A percentile compares a stretch with the other conserved stretches of the same genome.
Evolutionary conservation across 345 rosid species (phyloP).

Genomic region (Lepidium didymum): DNA sequence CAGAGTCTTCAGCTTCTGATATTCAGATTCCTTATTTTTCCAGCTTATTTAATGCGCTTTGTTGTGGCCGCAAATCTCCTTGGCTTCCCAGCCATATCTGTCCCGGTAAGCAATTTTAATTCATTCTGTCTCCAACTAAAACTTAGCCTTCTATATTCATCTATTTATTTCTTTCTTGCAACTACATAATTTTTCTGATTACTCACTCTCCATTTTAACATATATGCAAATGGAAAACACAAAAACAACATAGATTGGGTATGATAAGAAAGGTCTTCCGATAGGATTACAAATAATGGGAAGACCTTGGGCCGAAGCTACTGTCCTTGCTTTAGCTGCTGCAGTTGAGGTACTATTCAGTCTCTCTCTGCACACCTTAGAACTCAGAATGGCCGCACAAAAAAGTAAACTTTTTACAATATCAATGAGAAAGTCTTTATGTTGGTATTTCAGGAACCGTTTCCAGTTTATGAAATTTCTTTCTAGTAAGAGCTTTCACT

Average conservation of each 20-base stretch:
- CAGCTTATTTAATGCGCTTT: conserved; percentile 77
- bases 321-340: conserved; percentile 57
- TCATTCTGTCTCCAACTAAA: neutral
- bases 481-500: neutral
- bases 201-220: neutral
- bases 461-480: neutral
- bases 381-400: neutral
- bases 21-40: neutral
- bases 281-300: conserved; percentile 78
- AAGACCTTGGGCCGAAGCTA: conserved; percentile 84
- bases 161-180: neutral
- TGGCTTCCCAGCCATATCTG: conserved; percentile 76
- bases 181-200: neutral
- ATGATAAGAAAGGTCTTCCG: conserved; percentile 83
- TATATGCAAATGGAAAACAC: neutral
- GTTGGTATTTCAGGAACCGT: neutral
- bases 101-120: conserved; percentile 49
- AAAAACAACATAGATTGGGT: conserved; percentile 47
- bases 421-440: neutral
- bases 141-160: neutral
- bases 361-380: neutral
- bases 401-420: neutral
- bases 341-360: conserved; percentile 54
- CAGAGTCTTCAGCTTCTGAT: neutral
- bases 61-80: conserved; percentile 58